These are phyloP conservation scores for Priceomyces medius DNA, from an alignment of 805 yeast genomes.

Conservation along the genomic window DNA sequence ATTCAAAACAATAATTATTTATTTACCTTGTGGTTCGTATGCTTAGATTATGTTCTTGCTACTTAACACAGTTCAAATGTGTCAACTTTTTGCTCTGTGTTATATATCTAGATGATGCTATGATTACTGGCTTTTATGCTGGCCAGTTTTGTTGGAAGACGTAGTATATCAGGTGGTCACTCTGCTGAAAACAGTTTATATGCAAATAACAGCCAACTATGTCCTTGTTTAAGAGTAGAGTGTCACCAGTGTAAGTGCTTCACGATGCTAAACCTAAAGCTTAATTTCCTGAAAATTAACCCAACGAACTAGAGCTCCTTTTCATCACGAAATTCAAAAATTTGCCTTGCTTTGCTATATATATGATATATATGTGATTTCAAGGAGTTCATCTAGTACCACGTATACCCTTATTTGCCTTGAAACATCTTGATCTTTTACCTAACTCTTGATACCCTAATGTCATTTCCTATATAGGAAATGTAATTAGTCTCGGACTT, in stretches of 20 bases:
- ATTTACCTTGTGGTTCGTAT: background rate
- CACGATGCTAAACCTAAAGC: background rate
- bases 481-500: conserved; percentile 10
- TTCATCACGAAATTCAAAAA: background rate
- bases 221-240: too few species aligned
- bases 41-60: too few species aligned
- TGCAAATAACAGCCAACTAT: too few species aligned
- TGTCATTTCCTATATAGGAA: conserved; percentile 17
- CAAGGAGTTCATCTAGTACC: background rate
- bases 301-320: background rate
- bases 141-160: too few species aligned
- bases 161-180: too few species aligned
- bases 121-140: too few species aligned
- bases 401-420: background rate
- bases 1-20: background rate
- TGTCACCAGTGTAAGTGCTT: too few species aligned
- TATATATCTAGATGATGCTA: too few species aligned
- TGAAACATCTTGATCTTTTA: background rate
- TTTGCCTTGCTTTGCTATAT: background rate
- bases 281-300: background rate
- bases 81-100: too few species aligned
- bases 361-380: conserved; percentile 3
- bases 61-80: too few species aligned
- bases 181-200: too few species aligned
- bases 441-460: background rate